phyloP scores from a whole-genome alignment of 805 yeast genomes.

The Saturnispora diversa region DNA sequence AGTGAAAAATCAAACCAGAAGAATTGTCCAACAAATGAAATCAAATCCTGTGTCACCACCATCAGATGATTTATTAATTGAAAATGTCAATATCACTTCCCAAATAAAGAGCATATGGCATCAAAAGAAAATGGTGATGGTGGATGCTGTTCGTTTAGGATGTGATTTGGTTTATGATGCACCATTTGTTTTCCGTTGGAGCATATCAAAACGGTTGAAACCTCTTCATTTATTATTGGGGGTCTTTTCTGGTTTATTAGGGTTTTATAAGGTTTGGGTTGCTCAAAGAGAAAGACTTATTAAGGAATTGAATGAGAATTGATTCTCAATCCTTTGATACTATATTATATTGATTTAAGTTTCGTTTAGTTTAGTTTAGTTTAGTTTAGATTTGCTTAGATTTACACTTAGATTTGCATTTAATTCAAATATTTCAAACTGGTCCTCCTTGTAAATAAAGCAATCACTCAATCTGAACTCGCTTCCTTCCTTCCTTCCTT shows the following conservation, averaged over 20 bases:
- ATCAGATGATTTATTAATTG: conserved; percentile 7
- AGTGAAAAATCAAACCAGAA: conserved; percentile 47
- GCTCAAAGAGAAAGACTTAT: conserved; percentile 19
- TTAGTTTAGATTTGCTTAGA: too few relatives aligned
- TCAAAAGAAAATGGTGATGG: conserved; percentile 27
- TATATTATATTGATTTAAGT: too few relatives aligned
- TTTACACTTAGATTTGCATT: too few relatives aligned
- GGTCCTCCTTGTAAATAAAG: too few relatives aligned
- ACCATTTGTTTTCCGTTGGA: conserved; percentile 37
- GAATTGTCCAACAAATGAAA: conserved; percentile 17
- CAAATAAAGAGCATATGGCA: conserved; percentile 27
- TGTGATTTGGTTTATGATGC: conserved; percentile 44
- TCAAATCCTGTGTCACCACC: conserved; percentile 14
- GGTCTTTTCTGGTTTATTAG: conserved; percentile 28
- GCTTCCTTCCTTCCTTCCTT: too few relatives aligned
- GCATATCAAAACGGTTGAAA: conserved; percentile 18
- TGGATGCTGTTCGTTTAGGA: conserved; percentile 36
- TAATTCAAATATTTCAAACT: too few relatives aligned
- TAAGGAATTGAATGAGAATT: conserved; percentile 9
- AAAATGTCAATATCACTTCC: conserved; percentile 10
- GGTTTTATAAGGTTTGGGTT: conserved; percentile 27
- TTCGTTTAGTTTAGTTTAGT: not conserved
- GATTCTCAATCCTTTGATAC: too few relatives aligned
- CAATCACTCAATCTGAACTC: too few relatives aligned
- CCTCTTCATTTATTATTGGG: conserved; percentile 28